These are phyloP conservation scores for Eremothecium coryli DNA, from an alignment of 1,139 yeast species.

Conservation along the genomic window DNA sequence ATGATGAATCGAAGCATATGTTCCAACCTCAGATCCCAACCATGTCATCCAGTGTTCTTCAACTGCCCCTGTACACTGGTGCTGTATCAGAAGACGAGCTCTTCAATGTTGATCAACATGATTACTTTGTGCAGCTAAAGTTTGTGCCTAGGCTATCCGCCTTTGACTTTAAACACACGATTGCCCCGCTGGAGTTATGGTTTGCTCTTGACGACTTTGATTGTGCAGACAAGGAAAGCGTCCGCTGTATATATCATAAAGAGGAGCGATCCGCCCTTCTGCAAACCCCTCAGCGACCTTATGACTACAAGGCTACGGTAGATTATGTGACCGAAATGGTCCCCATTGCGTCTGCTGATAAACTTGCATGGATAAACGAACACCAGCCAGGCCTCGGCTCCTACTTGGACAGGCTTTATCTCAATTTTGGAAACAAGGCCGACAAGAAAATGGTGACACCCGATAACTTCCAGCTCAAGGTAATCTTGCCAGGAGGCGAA, in stretches of 20 bases:
- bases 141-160: slow-evolving; percentile 35
- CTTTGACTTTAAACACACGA: slow-evolving; percentile 24
- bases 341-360: slow-evolving; percentile 2
- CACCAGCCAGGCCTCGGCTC: slow-evolving; percentile 41
- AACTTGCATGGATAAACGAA: slow-evolving; percentile 11
- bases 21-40: slow-evolving; percentile 41
- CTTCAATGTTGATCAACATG: slow-evolving; percentile 31
- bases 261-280: slow-evolving; percentile 16
- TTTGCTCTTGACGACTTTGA: slow-evolving; percentile 39
- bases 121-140: slow-evolving; percentile 40
- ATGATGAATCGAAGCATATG: slow-evolving; percentile 17
- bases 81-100: slow-evolving; percentile 14
- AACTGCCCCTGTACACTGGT: slow-evolving; percentile 23
- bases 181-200: slow-evolving; percentile 51
- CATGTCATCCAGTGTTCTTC: slow-evolving; percentile 34
- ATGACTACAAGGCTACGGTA: slow-evolving; percentile 21
- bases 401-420: slow-evolving; percentile 34
- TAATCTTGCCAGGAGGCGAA: slow-evolving; percentile 28
- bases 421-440: slow-evolving; percentile 35
- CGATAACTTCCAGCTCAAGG: slow-evolving; percentile 32
- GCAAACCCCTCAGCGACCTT: slow-evolving; percentile 21
- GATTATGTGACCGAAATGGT: slow-evolving; percentile 11
- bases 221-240: slow-evolving; percentile 35
- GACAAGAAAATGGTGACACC: slow-evolving; percentile 32
- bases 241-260: slow-evolving; percentile 19